Percentiles rank a stretch among this genome's conserved stretches.
Conservation (phyloP, 2,329 filamentous ascomycete species). For the Aspergillus neoniger region DNA sequence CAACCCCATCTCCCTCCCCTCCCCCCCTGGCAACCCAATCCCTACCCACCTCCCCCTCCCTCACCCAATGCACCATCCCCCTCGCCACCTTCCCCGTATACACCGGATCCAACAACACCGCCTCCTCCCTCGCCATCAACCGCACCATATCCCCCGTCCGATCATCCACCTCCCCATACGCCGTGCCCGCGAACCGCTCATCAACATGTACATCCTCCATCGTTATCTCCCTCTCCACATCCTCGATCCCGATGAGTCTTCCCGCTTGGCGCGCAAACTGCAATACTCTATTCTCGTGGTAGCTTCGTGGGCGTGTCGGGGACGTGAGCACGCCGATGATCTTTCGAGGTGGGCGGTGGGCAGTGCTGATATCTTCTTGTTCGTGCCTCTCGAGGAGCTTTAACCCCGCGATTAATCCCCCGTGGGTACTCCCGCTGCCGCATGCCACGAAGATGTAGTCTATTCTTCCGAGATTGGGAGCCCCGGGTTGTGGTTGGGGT, state of each 20-base stretch:
- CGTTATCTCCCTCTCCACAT: conserved; percentile 28
- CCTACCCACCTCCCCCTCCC: conserved; percentile 22
- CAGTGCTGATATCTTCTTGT: not conserved
- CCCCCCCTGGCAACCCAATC: conserved; percentile 12
- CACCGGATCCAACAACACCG: conserved; percentile 37
- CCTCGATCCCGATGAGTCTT: conserved; percentile 29
- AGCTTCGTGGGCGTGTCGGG: conserved; percentile 31
- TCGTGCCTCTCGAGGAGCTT: conserved; percentile 36
- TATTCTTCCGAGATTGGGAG: conserved; percentile 17
- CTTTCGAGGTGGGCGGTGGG: conserved; percentile 10
- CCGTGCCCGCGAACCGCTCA: conserved; percentile 34
- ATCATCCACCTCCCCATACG: conserved; percentile 36
- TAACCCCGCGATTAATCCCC: conserved; percentile 38
- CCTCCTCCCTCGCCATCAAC: conserved; percentile 31
- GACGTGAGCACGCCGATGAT: conserved; percentile 38
- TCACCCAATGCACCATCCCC: conserved; percentile 30
- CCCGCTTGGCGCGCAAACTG: conserved; percentile 32
- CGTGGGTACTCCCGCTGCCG: conserved; percentile 40
- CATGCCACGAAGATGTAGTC: conserved; percentile 41
- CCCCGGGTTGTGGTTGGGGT: conserved; percentile 9
- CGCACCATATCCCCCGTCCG: conserved; percentile 26
- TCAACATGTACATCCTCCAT: conserved; percentile 35
- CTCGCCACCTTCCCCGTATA: conserved; percentile 39
- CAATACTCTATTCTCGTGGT: conserved; percentile 35
- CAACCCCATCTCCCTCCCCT: conserved; percentile 20